These are phyloP conservation scores for Dioscorea alata DNA, from an alignment of 106 monocot species.

Conservation along the genomic window DNA sequence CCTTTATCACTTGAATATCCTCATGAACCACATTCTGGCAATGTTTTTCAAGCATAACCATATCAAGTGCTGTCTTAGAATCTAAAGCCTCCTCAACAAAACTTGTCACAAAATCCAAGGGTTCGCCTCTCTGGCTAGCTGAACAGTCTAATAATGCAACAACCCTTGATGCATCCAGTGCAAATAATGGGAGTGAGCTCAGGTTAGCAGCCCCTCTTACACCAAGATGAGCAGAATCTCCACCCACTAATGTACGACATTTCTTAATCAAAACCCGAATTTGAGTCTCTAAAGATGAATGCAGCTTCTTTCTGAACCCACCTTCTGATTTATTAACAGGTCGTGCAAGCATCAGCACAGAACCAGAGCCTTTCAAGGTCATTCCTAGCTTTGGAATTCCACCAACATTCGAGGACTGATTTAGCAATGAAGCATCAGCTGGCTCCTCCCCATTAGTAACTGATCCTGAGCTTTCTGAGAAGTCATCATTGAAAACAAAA, in stretches of 20 bases:
- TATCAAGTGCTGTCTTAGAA: conserved; percentile 33
- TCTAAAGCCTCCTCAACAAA: conserved; percentile 43
- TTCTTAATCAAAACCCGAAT: conserved; percentile 87
- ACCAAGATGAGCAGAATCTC: conserved; percentile 39
- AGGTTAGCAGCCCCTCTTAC: conserved; percentile 40
- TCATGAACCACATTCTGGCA: conserved; percentile 38
- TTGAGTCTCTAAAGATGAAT: conserved; percentile 69
- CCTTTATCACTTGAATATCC: conserved; percentile 69
- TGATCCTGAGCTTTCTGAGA: conserved; percentile 24
- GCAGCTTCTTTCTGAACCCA: conserved; percentile 60
- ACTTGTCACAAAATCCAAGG: conserved; percentile 57
- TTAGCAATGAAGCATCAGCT: conserved; percentile 19
- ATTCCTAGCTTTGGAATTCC: conserved; percentile 17
- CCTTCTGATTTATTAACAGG: conserved; percentile 51
- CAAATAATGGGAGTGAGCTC: conserved; percentile 63
- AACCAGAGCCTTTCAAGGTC: conserved; percentile 39
- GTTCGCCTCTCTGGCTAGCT: conserved; percentile 36
- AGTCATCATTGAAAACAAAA: conserved; percentile 72
- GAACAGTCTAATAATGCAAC: conserved; percentile 59
- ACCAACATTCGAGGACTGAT: conserved; percentile 18
- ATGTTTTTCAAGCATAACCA: conserved; percentile 38
- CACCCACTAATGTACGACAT: conserved; percentile 50
- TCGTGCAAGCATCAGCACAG: conserved; percentile 59
- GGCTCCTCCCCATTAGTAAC: conserved; percentile 31
- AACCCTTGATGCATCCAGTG: conserved; percentile 75